These are phyloP conservation scores for Thielaviopsis musarum DNA, from an alignment of 2,329 filamentous ascomycete genomes.

Conservation along the genomic window DNA sequence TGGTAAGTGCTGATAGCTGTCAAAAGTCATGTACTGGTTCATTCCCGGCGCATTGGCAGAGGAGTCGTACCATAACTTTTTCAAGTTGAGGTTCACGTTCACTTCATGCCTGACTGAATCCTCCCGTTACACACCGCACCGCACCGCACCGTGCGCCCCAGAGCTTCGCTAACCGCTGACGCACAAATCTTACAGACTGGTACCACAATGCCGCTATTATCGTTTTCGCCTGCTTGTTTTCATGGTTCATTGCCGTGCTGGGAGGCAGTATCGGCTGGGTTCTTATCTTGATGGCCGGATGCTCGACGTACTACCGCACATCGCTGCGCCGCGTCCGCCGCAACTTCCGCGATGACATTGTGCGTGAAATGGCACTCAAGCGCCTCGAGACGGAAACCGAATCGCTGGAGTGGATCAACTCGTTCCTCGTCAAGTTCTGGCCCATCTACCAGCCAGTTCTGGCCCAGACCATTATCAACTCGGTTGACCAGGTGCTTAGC, in stretches of 20 bases:
- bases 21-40: background rate
- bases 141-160: background rate
- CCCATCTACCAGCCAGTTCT: conserved; percentile 94
- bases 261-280: conserved; percentile 90
- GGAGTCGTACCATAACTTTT: background rate
- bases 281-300: conserved; percentile 79
- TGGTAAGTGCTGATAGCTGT: conserved; percentile 31
- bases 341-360: conserved; percentile 90
- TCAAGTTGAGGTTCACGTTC: background rate
- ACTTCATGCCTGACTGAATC: background rate
- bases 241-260: conserved; percentile 77
- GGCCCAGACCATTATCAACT: conserved; percentile 78
- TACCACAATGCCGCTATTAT: conserved; percentile 96
- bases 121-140: background rate
- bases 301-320: conserved; percentile 91
- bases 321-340: conserved; percentile 83
- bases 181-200: conserved; percentile 48
- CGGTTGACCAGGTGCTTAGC: conserved; percentile 90
- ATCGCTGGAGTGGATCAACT: conserved; percentile 97
- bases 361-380: conserved; percentile 73
- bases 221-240: conserved; percentile 75
- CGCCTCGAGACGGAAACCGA: conserved; percentile 80
- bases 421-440: conserved; percentile 97
- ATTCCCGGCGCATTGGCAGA: no score
- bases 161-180: conserved; percentile 8